phyloP scores from a whole-genome alignment of 441 rosid species.

The Omphalea diandra region DNA sequence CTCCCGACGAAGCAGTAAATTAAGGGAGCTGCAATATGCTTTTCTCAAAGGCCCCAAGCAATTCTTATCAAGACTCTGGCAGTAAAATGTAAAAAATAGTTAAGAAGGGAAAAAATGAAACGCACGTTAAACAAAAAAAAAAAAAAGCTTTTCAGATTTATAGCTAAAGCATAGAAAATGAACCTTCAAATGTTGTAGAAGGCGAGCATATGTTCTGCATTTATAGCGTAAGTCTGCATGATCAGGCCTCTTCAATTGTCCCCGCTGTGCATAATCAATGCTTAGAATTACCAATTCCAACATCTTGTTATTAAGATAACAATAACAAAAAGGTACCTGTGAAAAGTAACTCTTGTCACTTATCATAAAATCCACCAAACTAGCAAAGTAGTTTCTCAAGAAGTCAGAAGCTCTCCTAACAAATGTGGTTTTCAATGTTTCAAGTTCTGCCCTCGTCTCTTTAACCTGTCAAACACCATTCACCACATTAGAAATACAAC shows the following conservation, averaged over 20 bases:
- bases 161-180: constrained; percentile 19
- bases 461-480: constrained; percentile 58
- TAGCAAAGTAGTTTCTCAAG: constrained; percentile 93
- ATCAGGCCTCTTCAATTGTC: constrained; percentile 99
- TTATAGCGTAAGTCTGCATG: constrained; percentile 99
- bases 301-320: constrained; percentile 16
- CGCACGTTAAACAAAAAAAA: too few species aligned
- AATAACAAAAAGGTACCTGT: constrained; percentile 55
- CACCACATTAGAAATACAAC: constrained; percentile 15
- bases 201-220: constrained; percentile 99
- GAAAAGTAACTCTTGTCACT: constrained; percentile 99
- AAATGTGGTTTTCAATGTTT: constrained; percentile 77
- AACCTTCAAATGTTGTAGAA: constrained; percentile 97
- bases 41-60: constrained; percentile 90
- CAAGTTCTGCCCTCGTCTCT: constrained; percentile 88
- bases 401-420: constrained; percentile 94
- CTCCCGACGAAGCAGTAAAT: constrained; percentile 98
- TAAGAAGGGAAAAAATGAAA: constrained; percentile 17
- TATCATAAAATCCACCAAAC: constrained; percentile 98
- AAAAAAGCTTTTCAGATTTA: constrained; percentile 13
- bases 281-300: constrained; percentile 22
- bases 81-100: constrained; percentile 19
- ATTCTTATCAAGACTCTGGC: constrained; percentile 89
- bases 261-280: constrained; percentile 56
- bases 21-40: constrained; percentile 96